Percentiles rank a stretch among this genome's conserved stretches.
phyloP scores from a whole-genome alignment of 805 yeast genomes.

The Kuraishia molischiana region DNA sequence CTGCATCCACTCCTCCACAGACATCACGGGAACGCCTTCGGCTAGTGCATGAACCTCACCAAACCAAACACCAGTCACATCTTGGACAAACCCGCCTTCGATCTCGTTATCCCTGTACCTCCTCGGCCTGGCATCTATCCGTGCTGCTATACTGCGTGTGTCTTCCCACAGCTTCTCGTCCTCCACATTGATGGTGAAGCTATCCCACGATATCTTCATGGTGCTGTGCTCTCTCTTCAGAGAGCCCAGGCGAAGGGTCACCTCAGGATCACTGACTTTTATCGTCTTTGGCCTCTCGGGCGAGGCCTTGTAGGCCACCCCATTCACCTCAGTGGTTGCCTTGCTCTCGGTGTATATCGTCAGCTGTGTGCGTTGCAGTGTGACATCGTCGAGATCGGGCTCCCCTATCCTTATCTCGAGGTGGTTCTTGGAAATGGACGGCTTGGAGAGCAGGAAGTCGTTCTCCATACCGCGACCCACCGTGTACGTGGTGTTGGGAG shows the following conservation, averaged over 20 bases:
- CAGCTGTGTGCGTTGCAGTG: too few relatives aligned
- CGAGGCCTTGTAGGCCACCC: background rate
- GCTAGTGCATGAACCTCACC: too few relatives aligned
- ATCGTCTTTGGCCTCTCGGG: background rate
- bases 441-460: background rate
- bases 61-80: too few relatives aligned
- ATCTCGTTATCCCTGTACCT: too few relatives aligned
- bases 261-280: background rate
- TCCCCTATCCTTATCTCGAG: background rate
- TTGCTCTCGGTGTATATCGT: background rate
- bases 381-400: background rate
- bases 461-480: background rate
- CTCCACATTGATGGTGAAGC: too few relatives aligned
- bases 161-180: too few relatives aligned
- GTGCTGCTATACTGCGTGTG: too few relatives aligned
- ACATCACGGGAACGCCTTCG: too few relatives aligned
- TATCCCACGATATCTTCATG: too few relatives aligned
- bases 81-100: too few relatives aligned
- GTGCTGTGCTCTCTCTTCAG: slow-evolving; percentile 1
- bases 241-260: background rate
- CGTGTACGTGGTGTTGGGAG: background rate
- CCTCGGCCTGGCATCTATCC: too few relatives aligned
- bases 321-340: slow-evolving; percentile 1
- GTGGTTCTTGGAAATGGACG: slow-evolving; percentile 1
- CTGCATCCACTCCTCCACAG: too few relatives aligned